A percentile compares a stretch with the other conserved stretches of the same genome.
These are phyloP conservation scores for Aspergillus funiculosus DNA, from an alignment of 495 filamentous ascomycete species.

Conservation along the genomic window DNA sequence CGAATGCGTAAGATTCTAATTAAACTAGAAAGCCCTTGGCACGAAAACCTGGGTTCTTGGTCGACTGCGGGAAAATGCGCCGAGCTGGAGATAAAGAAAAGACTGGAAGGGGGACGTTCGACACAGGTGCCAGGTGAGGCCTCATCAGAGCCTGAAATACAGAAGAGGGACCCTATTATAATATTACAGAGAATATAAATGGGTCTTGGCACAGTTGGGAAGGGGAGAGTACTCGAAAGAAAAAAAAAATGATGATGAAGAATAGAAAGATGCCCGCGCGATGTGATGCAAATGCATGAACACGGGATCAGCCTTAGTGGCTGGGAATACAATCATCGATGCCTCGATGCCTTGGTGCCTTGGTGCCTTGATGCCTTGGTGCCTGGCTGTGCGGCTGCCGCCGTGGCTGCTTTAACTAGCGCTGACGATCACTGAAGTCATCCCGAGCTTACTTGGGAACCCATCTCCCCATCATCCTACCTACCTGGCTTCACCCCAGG, in stretches of 20 bases:
- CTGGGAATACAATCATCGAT: conserved; percentile 2
- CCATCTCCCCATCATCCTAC: neutral
- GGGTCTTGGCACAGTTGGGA: no score
- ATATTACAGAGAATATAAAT: no score
- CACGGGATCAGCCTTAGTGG: conserved; percentile 20
- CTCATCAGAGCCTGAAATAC: no score
- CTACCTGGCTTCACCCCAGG: neutral
- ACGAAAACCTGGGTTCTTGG: no score
- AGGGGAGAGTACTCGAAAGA: neutral
- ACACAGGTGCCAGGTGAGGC: no score
- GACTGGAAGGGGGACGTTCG: no score
- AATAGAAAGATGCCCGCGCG: conserved; percentile 23
- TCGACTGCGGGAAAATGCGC: no score
- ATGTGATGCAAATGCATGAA: conserved; percentile 25
- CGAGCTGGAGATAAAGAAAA: no score
- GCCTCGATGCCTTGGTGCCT: conserved; percentile 25
- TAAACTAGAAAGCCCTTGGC: neutral
- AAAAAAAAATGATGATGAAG: conserved; percentile 6
- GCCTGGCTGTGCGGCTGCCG: neutral
- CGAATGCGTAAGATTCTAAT: neutral
- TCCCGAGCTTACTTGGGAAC: no score
- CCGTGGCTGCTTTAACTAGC: neutral
- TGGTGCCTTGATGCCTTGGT: conserved; percentile 5
- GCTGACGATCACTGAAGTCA: no score
- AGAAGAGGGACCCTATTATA: no score